phyloP scores from a whole-genome alignment of 179 eudicot species.

The Amaranthus tricolor region DNA sequence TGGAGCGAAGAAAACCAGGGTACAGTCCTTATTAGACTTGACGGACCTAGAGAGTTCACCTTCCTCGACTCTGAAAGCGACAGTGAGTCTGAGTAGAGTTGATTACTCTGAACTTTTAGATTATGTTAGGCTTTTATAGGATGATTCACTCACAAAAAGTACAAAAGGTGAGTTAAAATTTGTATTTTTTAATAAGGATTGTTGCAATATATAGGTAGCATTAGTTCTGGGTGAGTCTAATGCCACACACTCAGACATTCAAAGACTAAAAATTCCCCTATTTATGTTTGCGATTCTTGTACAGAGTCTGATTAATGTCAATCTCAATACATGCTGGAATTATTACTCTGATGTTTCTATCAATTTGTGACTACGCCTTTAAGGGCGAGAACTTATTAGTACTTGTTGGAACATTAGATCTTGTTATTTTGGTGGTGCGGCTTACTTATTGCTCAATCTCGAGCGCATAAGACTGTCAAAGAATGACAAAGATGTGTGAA shows the following conservation, averaged over 20 bases:
- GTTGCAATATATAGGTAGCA: slow-evolving; percentile 16
- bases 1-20: slow-evolving; percentile 89
- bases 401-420: not conserved
- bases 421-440: not conserved
- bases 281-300: slow-evolving; percentile 15
- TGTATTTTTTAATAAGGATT: slow-evolving; percentile 24
- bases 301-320: slow-evolving; percentile 8
- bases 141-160: slow-evolving; percentile 10
- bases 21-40: slow-evolving; percentile 66
- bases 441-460: not conserved
- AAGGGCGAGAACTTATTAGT: not conserved
- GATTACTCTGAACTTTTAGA: not conserved
- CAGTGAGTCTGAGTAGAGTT: slow-evolving; percentile 36
- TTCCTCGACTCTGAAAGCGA: slow-evolving; percentile 70
- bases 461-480: too few relatives aligned
- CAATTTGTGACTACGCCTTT: too few relatives aligned
- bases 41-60: slow-evolving; percentile 67
- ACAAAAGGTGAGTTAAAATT: not conserved
- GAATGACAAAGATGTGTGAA: too few relatives aligned
- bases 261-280: not conserved
- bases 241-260: not conserved
- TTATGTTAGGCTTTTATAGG: slow-evolving; percentile 6
- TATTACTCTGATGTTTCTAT: not conserved
- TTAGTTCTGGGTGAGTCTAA: slow-evolving; percentile 1
- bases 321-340: not conserved